Base-by-base conservation (phyloP, 2,329 filamentous ascomycete genomes). In the Penicillium aurantiogriseum region DNA sequence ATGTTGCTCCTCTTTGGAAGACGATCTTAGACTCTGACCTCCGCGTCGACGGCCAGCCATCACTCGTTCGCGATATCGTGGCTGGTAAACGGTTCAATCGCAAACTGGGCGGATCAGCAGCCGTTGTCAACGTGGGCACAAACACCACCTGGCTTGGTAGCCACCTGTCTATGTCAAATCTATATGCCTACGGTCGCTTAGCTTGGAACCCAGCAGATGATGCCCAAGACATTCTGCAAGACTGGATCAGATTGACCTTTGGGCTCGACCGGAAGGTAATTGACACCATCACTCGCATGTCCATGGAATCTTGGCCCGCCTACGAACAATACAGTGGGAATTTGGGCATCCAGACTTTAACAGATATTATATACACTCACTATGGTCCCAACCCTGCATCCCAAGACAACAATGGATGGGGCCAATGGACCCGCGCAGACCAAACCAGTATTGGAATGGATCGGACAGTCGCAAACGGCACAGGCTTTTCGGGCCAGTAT, bases 321-420 rank as follows among this genome's bases (percentile, higher is more conserved):
- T 90, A 90, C 56, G 87, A 89, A 72, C 85, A 85, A 67, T 89
- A 90, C 74, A 84, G 79, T 0, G 88, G 88, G 5, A 90, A 90
- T 62, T 77, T 90, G 0, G 88, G 88, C 10, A 81, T 88, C 5
- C 87, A 90, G 65, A 90, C 88, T 0, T 70, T 90, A 45, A 85
- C 84, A 0, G 86, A 90, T 65, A 89, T 89, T 53, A 74, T 88
- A 0, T 83, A 85, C 58, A 83, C 81, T 0, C 87, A 90, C 72
- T 88, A 83, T 66, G 88, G 88, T 0, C 86, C 88, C 0, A 88
- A 86, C 56, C 86, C 88, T 1, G 83, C 81, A 9, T 85, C 83
- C 0, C 84, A 87, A 66, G 88, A 90, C 61, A 79, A 79, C 64
- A 90, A 89, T 63, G 81, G 82, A 2, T 90, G 85, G 85, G 87